Evolutionary conservation across 2,329 filamentous ascomycete genomes (phyloP).

Genomic region (Diaporthe ilicicola): DNA sequence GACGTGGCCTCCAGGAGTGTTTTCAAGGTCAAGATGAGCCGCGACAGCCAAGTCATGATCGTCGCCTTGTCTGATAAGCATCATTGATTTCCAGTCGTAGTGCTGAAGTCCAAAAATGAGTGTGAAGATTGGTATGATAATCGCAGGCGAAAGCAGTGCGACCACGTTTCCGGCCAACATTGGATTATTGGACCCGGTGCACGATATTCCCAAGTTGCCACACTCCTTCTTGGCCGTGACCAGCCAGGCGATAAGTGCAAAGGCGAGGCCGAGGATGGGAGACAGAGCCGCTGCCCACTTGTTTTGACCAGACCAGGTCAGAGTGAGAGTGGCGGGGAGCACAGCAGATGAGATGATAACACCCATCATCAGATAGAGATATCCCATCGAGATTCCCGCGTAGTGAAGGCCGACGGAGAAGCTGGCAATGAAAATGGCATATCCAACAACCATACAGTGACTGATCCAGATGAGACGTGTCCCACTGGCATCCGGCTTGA

Average conservation of each 20-base stretch:
- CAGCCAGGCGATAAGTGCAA: constrained; percentile 79
- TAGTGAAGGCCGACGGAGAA: constrained; percentile 81
- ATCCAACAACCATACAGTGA: constrained; percentile 74
- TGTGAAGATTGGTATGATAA: constrained; percentile 81
- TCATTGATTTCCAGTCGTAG: constrained; percentile 90
- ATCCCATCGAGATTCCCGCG: constrained; percentile 85
- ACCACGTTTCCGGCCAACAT: constrained; percentile 90
- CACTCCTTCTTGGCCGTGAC: constrained; percentile 77
- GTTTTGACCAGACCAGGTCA: constrained; percentile 84
- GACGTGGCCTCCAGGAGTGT: constrained; percentile 58
- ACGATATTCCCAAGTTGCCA: constrained; percentile 73
- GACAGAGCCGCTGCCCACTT: constrained; percentile 75
- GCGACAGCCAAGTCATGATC: constrained; percentile 75
- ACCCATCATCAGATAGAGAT: constrained; percentile 90
- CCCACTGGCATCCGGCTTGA: constrained; percentile 80
- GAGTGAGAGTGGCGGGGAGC: constrained; percentile 80
- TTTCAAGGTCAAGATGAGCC: constrained; percentile 72
- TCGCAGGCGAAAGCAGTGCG: constrained; percentile 77
- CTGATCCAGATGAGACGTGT: constrained; percentile 82
- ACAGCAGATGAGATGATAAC: constrained; percentile 89
- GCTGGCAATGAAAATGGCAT: constrained; percentile 78
- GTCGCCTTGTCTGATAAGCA: constrained; percentile 78
- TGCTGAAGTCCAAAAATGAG: constrained; percentile 74
- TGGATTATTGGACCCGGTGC: constrained; percentile 84
- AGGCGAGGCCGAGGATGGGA: constrained; percentile 73